A percentile compares a stretch with the other conserved stretches of the same genome.
These are phyloP conservation scores for Verticillium longisporum DNA, from an alignment of 2,329 filamentous ascomycete genomes.

Conservation along the genomic window DNA sequence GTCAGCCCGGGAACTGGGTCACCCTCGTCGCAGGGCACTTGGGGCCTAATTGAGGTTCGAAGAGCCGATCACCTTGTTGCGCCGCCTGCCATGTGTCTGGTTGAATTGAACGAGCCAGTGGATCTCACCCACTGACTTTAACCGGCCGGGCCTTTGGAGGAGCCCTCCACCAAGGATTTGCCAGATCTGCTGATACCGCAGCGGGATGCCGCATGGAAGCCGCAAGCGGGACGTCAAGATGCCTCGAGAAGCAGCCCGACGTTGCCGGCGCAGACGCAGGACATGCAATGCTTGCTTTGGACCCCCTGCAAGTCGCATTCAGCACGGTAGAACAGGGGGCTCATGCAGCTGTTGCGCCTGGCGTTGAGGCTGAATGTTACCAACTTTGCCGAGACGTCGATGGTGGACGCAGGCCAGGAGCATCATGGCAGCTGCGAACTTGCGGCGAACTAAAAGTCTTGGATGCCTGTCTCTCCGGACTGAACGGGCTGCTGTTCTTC, in stretches of 20 bases:
- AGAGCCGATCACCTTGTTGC: not conserved
- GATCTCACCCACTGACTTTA: not conserved
- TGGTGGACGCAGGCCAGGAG: not conserved
- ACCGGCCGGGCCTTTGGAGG: not conserved
- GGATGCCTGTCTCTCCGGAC: constrained; percentile 60
- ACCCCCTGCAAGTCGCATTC: not conserved
- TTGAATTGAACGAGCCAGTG: not conserved
- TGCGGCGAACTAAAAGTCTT: constrained; percentile 50
- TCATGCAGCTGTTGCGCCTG: not conserved
- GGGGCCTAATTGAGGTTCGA: not conserved
- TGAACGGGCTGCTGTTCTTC: constrained; percentile 12
- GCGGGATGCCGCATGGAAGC: not conserved
- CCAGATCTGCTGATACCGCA: not conserved
- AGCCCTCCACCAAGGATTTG: not conserved
- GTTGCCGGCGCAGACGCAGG: not conserved
- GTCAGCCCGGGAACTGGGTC: not conserved
- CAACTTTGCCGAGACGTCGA: not conserved
- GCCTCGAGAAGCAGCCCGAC: not conserved
- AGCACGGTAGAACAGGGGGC: not conserved
- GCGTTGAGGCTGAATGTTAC: not conserved
- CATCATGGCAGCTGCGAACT: not conserved
- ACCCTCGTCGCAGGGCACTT: not conserved
- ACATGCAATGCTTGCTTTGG: not conserved
- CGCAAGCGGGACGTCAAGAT: not conserved
- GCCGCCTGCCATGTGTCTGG: not conserved